phyloP scores from a whole-genome alignment of 139 green algal species.

The Chlorella sorokiniana region DNA sequence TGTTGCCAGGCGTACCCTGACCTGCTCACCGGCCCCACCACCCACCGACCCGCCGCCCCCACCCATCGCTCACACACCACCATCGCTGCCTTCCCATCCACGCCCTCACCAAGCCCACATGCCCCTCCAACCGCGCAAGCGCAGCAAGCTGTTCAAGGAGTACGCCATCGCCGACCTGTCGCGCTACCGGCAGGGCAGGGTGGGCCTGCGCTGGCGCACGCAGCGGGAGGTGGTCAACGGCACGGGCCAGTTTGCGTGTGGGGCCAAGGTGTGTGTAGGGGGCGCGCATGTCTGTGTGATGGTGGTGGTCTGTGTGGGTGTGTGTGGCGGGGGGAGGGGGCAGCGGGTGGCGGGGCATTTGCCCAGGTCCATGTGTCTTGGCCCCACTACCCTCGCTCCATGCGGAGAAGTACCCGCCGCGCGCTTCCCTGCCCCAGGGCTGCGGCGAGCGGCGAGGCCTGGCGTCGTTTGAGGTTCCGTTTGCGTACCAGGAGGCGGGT shows the following conservation, averaged over 20 bases:
- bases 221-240: slow-evolving; percentile 81
- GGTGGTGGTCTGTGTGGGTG: no score
- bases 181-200: slow-evolving; percentile 70
- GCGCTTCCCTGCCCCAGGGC: slow-evolving; percentile 17
- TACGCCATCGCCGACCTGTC: slow-evolving; percentile 91
- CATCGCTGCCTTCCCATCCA: not conserved
- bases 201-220: slow-evolving; percentile 90
- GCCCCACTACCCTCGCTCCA: no score
- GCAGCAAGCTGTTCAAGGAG: slow-evolving; percentile 83
- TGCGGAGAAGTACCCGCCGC: no score
- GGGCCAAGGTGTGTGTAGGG: not conserved
- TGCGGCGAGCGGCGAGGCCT: slow-evolving; percentile 69
- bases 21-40: not conserved
- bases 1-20: not conserved
- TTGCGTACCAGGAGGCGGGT: slow-evolving; percentile 85
- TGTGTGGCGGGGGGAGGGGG: no score
- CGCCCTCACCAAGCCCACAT: not conserved
- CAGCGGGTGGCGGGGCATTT: no score
- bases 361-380: no score
- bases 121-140: no score
- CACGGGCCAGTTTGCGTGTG: slow-evolving; percentile 83
- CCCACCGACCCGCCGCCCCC: not conserved
- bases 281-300: not conserved
- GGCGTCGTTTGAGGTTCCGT: slow-evolving; percentile 85
- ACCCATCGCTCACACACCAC: not conserved